Evolutionary conservation across 2,329 filamentous ascomycete genomes (phyloP).

Genomic region (Penicillium concentricum): DNA sequence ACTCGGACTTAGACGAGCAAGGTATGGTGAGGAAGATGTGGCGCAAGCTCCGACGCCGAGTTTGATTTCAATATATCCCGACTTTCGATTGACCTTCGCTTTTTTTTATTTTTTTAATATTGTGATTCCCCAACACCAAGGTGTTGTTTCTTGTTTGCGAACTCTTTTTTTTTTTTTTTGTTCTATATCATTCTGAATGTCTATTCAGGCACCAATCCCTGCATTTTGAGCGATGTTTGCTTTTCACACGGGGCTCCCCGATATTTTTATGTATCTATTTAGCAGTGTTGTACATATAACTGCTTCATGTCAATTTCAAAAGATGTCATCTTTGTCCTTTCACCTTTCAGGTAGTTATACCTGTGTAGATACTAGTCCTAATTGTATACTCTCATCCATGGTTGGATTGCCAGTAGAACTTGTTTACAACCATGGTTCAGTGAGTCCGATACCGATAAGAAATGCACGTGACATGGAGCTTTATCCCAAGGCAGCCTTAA

Average conservation of each 20-base stretch:
- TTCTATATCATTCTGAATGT: background rate
- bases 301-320: background rate
- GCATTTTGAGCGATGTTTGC: background rate
- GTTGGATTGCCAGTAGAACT: background rate
- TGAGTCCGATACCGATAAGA: constrained; percentile 17
- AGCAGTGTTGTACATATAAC: constrained; percentile 16
- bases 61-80: constrained; percentile 2
- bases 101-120: background rate
- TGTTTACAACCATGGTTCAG: constrained; percentile 3
- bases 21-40: constrained; percentile 47
- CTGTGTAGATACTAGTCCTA: background rate
- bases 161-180: background rate
- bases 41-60: constrained; percentile 40
- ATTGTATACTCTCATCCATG: background rate
- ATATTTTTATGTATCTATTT: constrained; percentile 12
- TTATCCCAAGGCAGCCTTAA: constrained; percentile 1
- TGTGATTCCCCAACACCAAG: background rate
- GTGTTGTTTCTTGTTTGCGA: constrained; percentile 1
- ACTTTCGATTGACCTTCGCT: background rate
- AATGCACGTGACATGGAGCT: constrained; percentile 34
- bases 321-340: background rate
- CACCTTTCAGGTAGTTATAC: background rate
- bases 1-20: constrained; percentile 42
- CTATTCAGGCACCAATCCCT: background rate
- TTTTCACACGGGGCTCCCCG: background rate